phyloP scores from a whole-genome alignment of 352 stramenopile genomes.

The Phytophthora brassicae region DNA sequence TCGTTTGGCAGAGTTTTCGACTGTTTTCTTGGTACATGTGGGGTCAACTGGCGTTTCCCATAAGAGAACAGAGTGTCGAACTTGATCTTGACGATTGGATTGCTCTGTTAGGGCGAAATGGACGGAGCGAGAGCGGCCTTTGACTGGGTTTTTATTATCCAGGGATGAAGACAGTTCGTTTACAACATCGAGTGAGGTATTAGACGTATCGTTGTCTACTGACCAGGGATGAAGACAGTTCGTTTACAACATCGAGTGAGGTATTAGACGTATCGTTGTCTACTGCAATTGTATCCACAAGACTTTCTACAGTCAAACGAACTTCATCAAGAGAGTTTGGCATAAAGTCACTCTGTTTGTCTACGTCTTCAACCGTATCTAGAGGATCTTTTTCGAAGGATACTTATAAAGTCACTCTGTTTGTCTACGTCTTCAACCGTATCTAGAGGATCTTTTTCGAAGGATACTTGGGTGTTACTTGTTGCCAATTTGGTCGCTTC shows the following conservation, averaged over 20 bases:
- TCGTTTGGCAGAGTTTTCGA: slow-evolving; percentile 31
- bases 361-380: slow-evolving; percentile 7
- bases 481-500: not conserved
- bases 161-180: too few species aligned
- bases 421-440: slow-evolving; percentile 6
- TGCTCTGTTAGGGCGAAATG: slow-evolving; percentile 15
- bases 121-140: slow-evolving; percentile 13
- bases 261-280: not conserved
- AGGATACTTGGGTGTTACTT: too few species aligned
- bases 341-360: slow-evolving; percentile 20
- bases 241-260: too few species aligned
- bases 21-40: slow-evolving; percentile 21
- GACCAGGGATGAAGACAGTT: too few species aligned
- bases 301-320: not conserved
- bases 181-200: too few species aligned
- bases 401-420: slow-evolving; percentile 18
- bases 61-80: slow-evolving; percentile 22
- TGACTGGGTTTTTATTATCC: too few species aligned
- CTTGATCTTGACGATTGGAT: slow-evolving; percentile 1
- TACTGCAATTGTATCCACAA: slow-evolving; percentile 6
- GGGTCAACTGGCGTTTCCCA: slow-evolving; percentile 21
- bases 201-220: too few species aligned
- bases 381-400: too few species aligned
- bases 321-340: slow-evolving; percentile 12
- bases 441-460: slow-evolving; percentile 3